phyloP scores from a whole-genome alignment of 1,139 yeast genomes.

The Debaryomycetaceae sp. region DNA sequence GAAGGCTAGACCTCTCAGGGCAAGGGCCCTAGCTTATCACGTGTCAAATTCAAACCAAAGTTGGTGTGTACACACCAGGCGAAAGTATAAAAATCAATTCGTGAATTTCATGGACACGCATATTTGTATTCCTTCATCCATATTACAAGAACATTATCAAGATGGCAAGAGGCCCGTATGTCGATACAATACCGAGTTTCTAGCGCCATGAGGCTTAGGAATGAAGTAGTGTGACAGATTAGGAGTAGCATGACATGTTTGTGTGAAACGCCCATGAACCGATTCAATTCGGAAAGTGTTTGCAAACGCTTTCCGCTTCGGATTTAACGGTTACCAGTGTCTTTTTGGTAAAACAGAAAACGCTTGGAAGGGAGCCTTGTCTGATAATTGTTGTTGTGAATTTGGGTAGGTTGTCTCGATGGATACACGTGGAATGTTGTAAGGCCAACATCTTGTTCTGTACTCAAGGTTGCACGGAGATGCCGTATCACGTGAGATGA shows the following conservation, averaged over 20 bases:
- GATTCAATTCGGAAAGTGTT: slow-evolving; percentile 10
- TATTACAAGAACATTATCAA: slow-evolving; percentile 27
- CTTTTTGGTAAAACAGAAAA: slow-evolving; percentile 10
- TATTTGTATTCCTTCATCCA: slow-evolving; percentile 10
- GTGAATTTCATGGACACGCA: neutral
- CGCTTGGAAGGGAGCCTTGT: slow-evolving; percentile 40
- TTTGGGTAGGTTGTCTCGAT: neutral
- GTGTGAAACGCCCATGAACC: slow-evolving; percentile 11
- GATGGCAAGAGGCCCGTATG: slow-evolving; percentile 97
- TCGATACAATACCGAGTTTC: slow-evolving; percentile 15
- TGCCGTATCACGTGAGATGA: too few relatives aligned
- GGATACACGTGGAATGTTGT: slow-evolving; percentile 2
- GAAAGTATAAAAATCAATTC: neutral
- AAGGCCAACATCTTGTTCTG: neutral
- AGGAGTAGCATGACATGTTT: slow-evolving; percentile 7
- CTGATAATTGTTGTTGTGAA: slow-evolving; percentile 14
- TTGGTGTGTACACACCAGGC: neutral
- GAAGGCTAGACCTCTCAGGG: too few relatives aligned
- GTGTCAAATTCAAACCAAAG: slow-evolving; percentile 1
- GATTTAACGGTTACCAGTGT: slow-evolving; percentile 13
- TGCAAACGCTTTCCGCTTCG: slow-evolving; percentile 7
- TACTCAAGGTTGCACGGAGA: neutral
- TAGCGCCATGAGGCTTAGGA: slow-evolving; percentile 2
- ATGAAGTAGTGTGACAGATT: slow-evolving; percentile 5
- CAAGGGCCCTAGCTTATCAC: slow-evolving; percentile 1